These are phyloP conservation scores for Colletotrichum sp. DNA, from an alignment of 2,329 filamentous ascomycete species.

Conservation along the genomic window DNA sequence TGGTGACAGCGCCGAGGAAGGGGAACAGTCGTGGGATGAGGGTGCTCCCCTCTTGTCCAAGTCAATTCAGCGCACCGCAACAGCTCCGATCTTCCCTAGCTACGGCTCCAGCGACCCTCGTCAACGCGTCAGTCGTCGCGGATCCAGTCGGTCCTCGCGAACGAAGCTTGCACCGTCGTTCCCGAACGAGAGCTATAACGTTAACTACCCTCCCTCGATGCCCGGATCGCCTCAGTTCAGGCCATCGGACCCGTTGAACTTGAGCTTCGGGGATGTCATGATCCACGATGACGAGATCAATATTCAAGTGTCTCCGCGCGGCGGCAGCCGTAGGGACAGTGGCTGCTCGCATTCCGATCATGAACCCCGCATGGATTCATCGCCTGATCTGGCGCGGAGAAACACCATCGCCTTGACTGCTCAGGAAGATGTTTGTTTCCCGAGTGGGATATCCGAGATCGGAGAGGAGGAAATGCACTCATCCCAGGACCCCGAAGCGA, in stretches of 20 bases:
- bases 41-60: conserved; percentile 58
- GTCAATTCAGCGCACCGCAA: conserved; percentile 38
- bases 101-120: conserved; percentile 25
- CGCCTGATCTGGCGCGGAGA: conserved; percentile 41
- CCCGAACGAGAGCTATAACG: conserved; percentile 57
- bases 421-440: conserved; percentile 92
- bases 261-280: conserved; percentile 73
- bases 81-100: conserved; percentile 16
- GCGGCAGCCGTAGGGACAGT: conserved; percentile 28
- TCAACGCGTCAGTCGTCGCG: conserved; percentile 42
- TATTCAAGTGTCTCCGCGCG: conserved; percentile 33
- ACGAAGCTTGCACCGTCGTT: conserved; percentile 41
- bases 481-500: conserved; percentile 41
- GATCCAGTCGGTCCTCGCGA: conserved; percentile 58
- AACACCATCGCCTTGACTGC: conserved; percentile 68
- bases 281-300: conserved; percentile 67
- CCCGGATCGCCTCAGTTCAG: conserved; percentile 65
- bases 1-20: conserved; percentile 52
- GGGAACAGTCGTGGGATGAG: conserved; percentile 50
- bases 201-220: conserved; percentile 74
- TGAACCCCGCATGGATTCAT: conserved; percentile 20
- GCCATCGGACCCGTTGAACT: conserved; percentile 51
- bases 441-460: conserved; percentile 79
- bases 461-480: conserved; percentile 74
- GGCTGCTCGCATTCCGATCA: conserved; percentile 35